Evolutionary conservation across 768 basidiomycete species (phyloP), one percentile per base, ranked within the genome.

Genomic region (Leccinum truebloodii): DNA sequence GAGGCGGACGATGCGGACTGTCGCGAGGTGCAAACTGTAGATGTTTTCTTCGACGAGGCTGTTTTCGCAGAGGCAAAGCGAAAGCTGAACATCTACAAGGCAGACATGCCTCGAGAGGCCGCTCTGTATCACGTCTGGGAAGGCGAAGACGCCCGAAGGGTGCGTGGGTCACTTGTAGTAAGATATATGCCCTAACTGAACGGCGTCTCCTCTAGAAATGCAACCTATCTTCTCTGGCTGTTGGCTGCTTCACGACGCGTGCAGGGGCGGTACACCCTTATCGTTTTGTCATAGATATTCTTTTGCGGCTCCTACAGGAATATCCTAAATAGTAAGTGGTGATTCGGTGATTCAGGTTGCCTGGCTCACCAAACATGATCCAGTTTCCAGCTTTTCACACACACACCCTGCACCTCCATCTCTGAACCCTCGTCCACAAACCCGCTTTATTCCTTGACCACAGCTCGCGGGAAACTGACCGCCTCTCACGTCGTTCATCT

Each of bases 191-290:
- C 10, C 22, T 22, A 39, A 26, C 32, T 51, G 49, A 65, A 6
- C 4, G 49, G 18, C 16, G 13, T 51, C 16, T n/a, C 39, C 26
- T 8, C 59, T 32, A 90, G 88, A 76, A 72, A 58, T 78, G 83
- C 30, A 78, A 81, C 65, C 71, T 90, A 5, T 77, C 83, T 0
- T 67, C 73, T 4, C 66, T 75, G 0, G 77, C 77, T 2, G 69
- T 77, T 1, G 89, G 87, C 0, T 82, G 81, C 59, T 77, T 90
- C 48, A 69, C 76, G 13, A 83, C 81, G 26, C 71, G 71, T 0
- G 89, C 83, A 2, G 88, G 86, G 1, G 85, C 89, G 0, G 72
- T 87, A 30, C 87, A 90, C 60, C 86, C 89, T 0, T 91, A 91
- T 69, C 83, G 86, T 20, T 77, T 88, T 32, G 83, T 90, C 13